Percentiles rank a stretch among this genome's conserved stretches.
These are phyloP conservation scores for Globisporangium alternatum DNA, from an alignment of 352 stramenopile species.

Conservation along the genomic window DNA sequence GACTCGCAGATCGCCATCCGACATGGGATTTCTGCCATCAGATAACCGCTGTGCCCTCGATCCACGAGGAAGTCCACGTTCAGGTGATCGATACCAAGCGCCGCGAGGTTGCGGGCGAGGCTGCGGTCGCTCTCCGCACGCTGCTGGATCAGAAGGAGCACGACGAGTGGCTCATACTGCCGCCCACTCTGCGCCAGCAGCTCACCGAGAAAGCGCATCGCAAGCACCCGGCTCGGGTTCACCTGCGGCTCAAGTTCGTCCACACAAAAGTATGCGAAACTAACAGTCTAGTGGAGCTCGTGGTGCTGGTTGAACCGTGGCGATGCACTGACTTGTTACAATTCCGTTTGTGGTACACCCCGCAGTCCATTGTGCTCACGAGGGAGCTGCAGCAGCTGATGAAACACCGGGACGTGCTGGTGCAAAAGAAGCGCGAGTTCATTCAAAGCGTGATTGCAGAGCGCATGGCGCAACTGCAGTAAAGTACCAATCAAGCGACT, in stretches of 20 bases:
- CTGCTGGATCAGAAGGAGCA: conserved; percentile 64
- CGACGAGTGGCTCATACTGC: conserved; percentile 51
- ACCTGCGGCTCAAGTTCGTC: conserved; percentile 32
- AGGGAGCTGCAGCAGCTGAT: conserved; percentile 45
- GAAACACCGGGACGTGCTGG: conserved; percentile 30
- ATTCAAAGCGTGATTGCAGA: conserved; percentile 35
- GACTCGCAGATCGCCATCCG: conserved; percentile 43
- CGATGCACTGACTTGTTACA: background rate
- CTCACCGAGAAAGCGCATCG: conserved; percentile 42
- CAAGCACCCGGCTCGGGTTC: conserved; percentile 34
- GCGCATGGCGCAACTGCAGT: conserved; percentile 12
- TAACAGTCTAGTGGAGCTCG: background rate
- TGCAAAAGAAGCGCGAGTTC: conserved; percentile 33
- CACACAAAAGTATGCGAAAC: conserved; percentile 48
- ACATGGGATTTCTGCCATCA: conserved; percentile 36
- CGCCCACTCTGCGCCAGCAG: conserved; percentile 59
- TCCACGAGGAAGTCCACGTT: conserved; percentile 38
- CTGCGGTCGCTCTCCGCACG: conserved; percentile 37
- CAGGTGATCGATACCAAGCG: conserved; percentile 54
- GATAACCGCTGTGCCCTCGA: conserved; percentile 34
- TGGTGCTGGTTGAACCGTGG: background rate
- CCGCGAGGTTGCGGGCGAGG: conserved; percentile 47
- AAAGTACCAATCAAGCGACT: background rate
- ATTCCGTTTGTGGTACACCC: background rate
- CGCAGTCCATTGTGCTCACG: conserved; percentile 51